These are phyloP conservation scores for Vigna radiata DNA, from an alignment of 306 rosid species.

Conservation along the genomic window DNA sequence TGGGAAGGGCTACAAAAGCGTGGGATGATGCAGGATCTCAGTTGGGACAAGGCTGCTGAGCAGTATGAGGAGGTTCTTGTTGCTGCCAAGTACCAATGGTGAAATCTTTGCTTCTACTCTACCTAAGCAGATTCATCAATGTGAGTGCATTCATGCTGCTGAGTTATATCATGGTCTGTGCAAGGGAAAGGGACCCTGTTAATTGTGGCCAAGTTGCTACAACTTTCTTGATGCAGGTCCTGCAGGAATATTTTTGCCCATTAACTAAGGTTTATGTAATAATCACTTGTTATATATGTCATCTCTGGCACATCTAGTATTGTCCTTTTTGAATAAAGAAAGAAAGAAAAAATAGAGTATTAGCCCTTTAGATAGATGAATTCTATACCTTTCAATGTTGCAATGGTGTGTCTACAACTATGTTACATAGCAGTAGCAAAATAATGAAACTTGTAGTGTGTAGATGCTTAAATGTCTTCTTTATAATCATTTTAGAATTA, in stretches of 20 bases:
- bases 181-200: background rate
- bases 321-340: background rate
- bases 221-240: constrained; percentile 24
- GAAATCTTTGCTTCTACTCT: constrained; percentile 34
- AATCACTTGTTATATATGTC: constrained; percentile 26
- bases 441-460: background rate
- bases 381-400: background rate
- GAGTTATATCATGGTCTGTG: constrained; percentile 44
- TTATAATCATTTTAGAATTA: background rate
- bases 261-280: constrained; percentile 27
- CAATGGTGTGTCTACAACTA: background rate
- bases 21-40: constrained; percentile 87
- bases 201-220: constrained; percentile 18
- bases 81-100: constrained; percentile 92
- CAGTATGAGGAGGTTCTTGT: constrained; percentile 89
- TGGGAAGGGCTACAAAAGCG: constrained; percentile 97
- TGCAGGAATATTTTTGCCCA: constrained; percentile 33
- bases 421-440: background rate
- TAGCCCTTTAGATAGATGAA: background rate
- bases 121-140: background rate
- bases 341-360: background rate
- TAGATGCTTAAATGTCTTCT: background rate
- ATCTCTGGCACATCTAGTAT: constrained; percentile 24
- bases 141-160: background rate
- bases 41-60: constrained; percentile 95